A percentile compares a stretch with the other conserved stretches of the same genome.
Evolutionary conservation across 2,329 filamentous ascomycete species (phyloP).

Genomic region (Shiraia bambusicola): DNA sequence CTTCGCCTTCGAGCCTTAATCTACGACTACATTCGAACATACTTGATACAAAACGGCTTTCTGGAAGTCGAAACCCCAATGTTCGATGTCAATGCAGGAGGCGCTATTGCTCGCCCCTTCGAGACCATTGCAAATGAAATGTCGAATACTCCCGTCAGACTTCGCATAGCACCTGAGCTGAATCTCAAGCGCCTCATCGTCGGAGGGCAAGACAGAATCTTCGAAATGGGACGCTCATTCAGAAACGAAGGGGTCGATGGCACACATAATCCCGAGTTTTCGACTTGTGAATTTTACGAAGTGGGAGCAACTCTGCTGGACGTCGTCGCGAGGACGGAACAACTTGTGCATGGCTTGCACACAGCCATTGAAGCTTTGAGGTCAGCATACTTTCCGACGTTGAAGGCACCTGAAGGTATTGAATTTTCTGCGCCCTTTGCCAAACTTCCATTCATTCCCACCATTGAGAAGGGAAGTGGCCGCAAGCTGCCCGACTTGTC

Average conservation of each 20-base stretch:
- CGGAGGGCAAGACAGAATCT: slow-evolving; percentile 83
- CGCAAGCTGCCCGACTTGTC: slow-evolving; percentile 61
- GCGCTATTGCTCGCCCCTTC: slow-evolving; percentile 85
- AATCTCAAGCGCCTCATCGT: slow-evolving; percentile 92
- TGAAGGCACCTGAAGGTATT: slow-evolving; percentile 48
- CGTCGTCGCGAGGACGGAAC: slow-evolving; percentile 74
- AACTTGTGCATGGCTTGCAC: slow-evolving; percentile 57
- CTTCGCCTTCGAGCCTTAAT: slow-evolving; percentile 74
- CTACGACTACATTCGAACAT: slow-evolving; percentile 71
- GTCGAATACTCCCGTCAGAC: slow-evolving; percentile 66
- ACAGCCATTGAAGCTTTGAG: slow-evolving; percentile 50
- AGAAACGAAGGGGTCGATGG: slow-evolving; percentile 74
- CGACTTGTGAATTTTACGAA: slow-evolving; percentile 95
- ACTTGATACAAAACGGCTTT: slow-evolving; percentile 71
- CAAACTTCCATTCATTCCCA: slow-evolving; percentile 80
- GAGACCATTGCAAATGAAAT: slow-evolving; percentile 77
- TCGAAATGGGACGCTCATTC: slow-evolving; percentile 90
- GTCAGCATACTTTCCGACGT: slow-evolving; percentile 30
- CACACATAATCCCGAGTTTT: slow-evolving; percentile 97
- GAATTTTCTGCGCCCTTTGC: slow-evolving; percentile 62
- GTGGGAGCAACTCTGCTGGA: slow-evolving; percentile 76
- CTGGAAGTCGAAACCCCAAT: slow-evolving; percentile 91
- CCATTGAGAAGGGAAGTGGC: slow-evolving; percentile 68
- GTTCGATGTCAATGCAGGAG: slow-evolving; percentile 77
- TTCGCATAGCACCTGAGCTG: slow-evolving; percentile 90